A percentile compares a stretch with the other conserved stretches of the same genome.
These are phyloP conservation scores for Kluyveromyces wickerhamii DNA, from an alignment of 805 yeast genomes.

Conservation along the genomic window DNA sequence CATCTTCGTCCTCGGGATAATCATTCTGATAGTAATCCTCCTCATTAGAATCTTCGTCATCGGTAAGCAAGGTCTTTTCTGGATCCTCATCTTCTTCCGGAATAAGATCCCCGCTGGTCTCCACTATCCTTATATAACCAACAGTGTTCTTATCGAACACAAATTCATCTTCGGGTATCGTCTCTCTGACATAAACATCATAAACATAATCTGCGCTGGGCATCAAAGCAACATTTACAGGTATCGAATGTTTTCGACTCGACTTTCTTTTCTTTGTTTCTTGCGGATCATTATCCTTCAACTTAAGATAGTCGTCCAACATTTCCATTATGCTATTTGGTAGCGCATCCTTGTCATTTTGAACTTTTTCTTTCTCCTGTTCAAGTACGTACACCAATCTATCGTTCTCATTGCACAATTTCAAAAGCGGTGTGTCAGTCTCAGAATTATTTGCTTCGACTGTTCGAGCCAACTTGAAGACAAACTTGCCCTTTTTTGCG, in stretches of 20 bases:
- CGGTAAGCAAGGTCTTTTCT: conserved; percentile 41
- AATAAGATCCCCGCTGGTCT: conserved; percentile 30
- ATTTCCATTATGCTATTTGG: conserved; percentile 67
- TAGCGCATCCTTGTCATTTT: conserved; percentile 27
- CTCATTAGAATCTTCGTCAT: conserved; percentile 82
- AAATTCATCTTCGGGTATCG: conserved; percentile 48
- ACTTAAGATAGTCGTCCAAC: conserved; percentile 52
- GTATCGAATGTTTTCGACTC: conserved; percentile 17
- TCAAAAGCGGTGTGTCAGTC: conserved; percentile 21
- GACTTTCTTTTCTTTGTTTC: conserved; percentile 19
- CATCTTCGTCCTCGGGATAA: conserved; percentile 91
- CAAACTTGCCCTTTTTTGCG: conserved; percentile 30
- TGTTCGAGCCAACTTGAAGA: conserved; percentile 43
- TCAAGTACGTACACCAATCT: conserved; percentile 25
- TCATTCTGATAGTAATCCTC: conserved; percentile 90
- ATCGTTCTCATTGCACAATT: conserved; percentile 16
- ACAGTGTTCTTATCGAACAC: conserved; percentile 26
- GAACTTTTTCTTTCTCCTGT: conserved; percentile 19
- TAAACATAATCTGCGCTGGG: conserved; percentile 69
- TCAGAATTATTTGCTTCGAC: conserved; percentile 32
- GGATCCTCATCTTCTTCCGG: conserved; percentile 33
- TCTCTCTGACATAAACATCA: conserved; percentile 73
- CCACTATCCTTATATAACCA: conserved; percentile 37
- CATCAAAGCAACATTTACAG: conserved; percentile 11
- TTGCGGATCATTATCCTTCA: conserved; percentile 22